Evolutionary conservation across 352 stramenopile genomes (phyloP), one percentile per base, ranked within the genome.

Genomic region (Thalassiosira livingstoniorum): DNA sequence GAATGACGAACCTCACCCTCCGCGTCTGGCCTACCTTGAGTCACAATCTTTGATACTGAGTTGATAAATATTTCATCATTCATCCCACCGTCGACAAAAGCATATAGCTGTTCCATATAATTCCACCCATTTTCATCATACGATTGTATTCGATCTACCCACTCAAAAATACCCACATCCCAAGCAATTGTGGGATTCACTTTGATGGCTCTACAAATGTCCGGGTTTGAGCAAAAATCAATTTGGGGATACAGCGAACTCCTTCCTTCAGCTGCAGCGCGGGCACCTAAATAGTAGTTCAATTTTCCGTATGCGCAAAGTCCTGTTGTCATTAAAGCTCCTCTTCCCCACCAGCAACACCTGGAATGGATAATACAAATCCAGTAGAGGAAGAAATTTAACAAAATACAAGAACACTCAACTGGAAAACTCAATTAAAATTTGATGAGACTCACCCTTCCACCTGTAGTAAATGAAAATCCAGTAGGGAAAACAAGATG

Each of bases 151-250:
- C 23, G 18, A 10, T 71, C 63, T 21, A 77, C 51, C 68, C 54
- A 77, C 23, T 77, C 57, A 53, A 77, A 77, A 31, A 77, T 32
- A 60, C 47, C 45, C 32, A 74, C 53, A 21, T 74, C 65, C 45
- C 47, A 74, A 5, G 64, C 42, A 21, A 74, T 60, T 13, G 1
- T 57, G 2, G 21, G 37, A 63, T 63, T 42, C 2, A 25, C 35
- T n/a, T 27, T 10, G 29, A 53, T 15, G 51, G 51, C 10, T 54
- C 18, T 15, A 21, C 63, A 71, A 57, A 55, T 25, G 15, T 60
- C 29, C 13, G 7, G 23, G 39, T 13, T 18, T 39, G 39, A 55
- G 43, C 21, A 57, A 71, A 60, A 60, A 11, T 57, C n/a, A 27
- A 43, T n/a, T 23, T 34, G 11, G 34, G n/a, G 42, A 7, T 13